Evolutionary conservation across 2,329 filamentous ascomycete genomes (phyloP).

Genomic region (Hypoxylon sp.): DNA sequence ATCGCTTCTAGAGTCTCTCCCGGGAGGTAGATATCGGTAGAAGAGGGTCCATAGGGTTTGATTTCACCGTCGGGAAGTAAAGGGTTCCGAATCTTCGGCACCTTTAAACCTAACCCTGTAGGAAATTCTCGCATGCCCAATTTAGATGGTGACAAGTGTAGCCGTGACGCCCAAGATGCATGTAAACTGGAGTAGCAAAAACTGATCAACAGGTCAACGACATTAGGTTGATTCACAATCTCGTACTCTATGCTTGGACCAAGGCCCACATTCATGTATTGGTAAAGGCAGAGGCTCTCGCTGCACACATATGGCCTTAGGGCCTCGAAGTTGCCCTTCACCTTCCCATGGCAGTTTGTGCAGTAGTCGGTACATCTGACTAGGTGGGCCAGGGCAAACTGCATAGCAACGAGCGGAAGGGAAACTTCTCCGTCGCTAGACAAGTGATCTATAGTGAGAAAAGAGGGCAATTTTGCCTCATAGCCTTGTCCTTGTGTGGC

Average conservation of each 20-base stretch:
- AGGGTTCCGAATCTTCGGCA: constrained; percentile 45
- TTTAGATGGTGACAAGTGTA: constrained; percentile 55
- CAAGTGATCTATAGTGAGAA: constrained; percentile 54
- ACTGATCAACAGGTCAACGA: constrained; percentile 87
- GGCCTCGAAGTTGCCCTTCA: constrained; percentile 75
- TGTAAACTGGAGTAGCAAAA: constrained; percentile 78
- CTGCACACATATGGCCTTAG: constrained; percentile 86
- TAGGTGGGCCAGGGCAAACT: constrained; percentile 83
- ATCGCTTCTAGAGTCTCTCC: constrained; percentile 7
- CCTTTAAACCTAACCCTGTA: constrained; percentile 54
- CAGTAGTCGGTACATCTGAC: constrained; percentile 89
- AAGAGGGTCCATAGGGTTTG: no score
- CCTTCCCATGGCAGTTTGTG: constrained; percentile 82
- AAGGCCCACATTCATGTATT: constrained; percentile 89
- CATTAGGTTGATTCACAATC: constrained; percentile 81
- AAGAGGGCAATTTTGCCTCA: constrained; percentile 45
- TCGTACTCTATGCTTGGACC: constrained; percentile 90
- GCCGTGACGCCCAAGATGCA: no score
- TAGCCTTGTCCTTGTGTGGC: background rate
- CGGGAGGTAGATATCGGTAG: no score
- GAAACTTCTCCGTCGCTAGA: constrained; percentile 58
- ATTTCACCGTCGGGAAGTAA: background rate
- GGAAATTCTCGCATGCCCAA: constrained; percentile 62
- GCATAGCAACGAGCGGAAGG: constrained; percentile 73
- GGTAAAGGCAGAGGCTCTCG: constrained; percentile 82